Conservation (phyloP, 176 grass and related monocot genomes). For the Bonia amplexicaulis region DNA sequence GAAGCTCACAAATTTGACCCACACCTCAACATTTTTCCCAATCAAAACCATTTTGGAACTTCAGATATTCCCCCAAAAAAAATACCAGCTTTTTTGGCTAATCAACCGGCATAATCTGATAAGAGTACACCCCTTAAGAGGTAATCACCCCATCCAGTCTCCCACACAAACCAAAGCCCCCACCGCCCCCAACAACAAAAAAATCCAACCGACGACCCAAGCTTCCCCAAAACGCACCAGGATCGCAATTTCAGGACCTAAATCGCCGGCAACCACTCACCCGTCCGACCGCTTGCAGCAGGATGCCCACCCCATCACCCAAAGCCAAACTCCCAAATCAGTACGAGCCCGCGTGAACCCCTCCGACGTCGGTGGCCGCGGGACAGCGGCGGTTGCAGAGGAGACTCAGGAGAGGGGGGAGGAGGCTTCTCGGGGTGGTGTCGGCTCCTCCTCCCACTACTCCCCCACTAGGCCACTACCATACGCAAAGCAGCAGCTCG, state of each 20-base stretch:
- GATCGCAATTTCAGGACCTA: neutral
- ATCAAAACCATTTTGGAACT: neutral
- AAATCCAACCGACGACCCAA: neutral
- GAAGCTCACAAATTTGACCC: neutral
- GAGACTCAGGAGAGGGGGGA: neutral
- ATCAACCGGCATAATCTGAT: neutral
- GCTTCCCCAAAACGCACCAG: neutral
- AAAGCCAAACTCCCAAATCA: neutral
- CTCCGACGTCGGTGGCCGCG: neutral
- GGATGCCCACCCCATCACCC: constrained; percentile 31
- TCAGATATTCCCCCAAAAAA: neutral
- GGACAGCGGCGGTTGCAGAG: neutral
- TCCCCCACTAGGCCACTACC: constrained; percentile 19
- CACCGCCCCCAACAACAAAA: neutral
- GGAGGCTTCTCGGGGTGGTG: neutral
- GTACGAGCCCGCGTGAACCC: neutral
- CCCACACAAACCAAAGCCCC: neutral
- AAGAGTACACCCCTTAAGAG: neutral
- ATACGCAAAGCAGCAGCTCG: constrained; percentile 32
- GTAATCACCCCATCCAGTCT: neutral
- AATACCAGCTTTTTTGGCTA: neutral
- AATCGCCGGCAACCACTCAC: constrained; percentile 18
- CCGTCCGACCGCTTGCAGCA: constrained; percentile 39
- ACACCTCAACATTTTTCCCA: neutral
- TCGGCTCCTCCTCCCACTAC: neutral